A percentile compares a stretch with the other conserved stretches of the same genome.
phyloP scores from a whole-genome alignment of 192 early-diverging fungal species.

The Podochytrium sp. region DNA sequence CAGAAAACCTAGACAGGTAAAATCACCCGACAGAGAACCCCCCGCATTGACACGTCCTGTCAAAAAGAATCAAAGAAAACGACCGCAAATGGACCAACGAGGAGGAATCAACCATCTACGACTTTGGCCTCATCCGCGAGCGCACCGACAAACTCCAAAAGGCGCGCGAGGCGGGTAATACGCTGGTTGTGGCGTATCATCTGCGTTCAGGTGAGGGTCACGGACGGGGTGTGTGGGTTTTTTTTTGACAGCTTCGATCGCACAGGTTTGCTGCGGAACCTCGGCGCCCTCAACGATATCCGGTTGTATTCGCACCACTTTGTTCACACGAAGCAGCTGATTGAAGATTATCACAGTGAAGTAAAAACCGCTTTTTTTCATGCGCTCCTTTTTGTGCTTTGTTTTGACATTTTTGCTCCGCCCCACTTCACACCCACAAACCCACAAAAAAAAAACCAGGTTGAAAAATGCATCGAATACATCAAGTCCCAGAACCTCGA shows the following conservation, averaged over 20 bases:
- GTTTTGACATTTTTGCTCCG: too few species aligned
- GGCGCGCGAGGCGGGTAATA: slow-evolving; percentile 4
- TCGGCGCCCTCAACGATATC: slow-evolving; percentile 64
- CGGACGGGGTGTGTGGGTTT: neutral
- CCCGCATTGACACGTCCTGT: neutral
- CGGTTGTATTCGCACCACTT: slow-evolving; percentile 4
- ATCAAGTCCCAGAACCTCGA: too few species aligned
- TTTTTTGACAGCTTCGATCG: neutral
- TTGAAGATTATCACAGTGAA: slow-evolving; percentile 78
- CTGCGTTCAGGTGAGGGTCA: slow-evolving; percentile 54
- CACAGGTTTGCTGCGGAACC: slow-evolving; percentile 69
- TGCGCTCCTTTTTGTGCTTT: too few species aligned
- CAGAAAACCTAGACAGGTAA: slow-evolving; percentile 15
- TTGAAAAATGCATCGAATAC: too few species aligned
- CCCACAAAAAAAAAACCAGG: too few species aligned
- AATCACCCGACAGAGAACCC: neutral
- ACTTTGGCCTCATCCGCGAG: slow-evolving; percentile 64
- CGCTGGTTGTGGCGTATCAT: slow-evolving; percentile 63
- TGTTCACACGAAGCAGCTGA: slow-evolving; percentile 68
- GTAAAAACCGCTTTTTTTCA: too few species aligned
- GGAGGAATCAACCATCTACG: slow-evolving; percentile 60
- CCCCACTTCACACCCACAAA: too few species aligned
- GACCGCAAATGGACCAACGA: slow-evolving; percentile 65
- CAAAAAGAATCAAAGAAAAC: slow-evolving; percentile 30
- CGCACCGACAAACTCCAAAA: slow-evolving; percentile 9